Evolutionary conservation across 306 rosid species (phyloP).

Genomic region (barrel medic (Medicago truncatula)): MtrunA17r5.0-ANR NC_053044.1:33410501-33411000

Average conservation of each 20-base stretch:
- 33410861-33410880: no score
- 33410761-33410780: conserved; percentile 42
- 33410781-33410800: conserved; percentile 28
- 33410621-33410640: conserved; percentile 44
- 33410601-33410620: conserved; percentile 34
- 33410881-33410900: no score
- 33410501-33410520: conserved; percentile 31
- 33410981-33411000: no score
- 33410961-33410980: no score
- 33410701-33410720: conserved; percentile 41
- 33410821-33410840: no score
- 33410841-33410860: no score
- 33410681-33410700: conserved; percentile 35
- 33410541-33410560: conserved; percentile 23
- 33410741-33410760: conserved; percentile 45
- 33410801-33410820: no score
- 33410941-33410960: no score
- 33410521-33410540: conserved; percentile 32
- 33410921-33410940: no score
- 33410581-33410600: conserved; percentile 37
- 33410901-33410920: no score
- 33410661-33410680: conserved; percentile 37
- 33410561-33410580: conserved; percentile 34
- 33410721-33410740: conserved; percentile 49
- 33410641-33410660: conserved; percentile 20